phyloP scores from a whole-genome alignment of 2,329 filamentous ascomycete species.

The Penicillium sp. region DNA sequence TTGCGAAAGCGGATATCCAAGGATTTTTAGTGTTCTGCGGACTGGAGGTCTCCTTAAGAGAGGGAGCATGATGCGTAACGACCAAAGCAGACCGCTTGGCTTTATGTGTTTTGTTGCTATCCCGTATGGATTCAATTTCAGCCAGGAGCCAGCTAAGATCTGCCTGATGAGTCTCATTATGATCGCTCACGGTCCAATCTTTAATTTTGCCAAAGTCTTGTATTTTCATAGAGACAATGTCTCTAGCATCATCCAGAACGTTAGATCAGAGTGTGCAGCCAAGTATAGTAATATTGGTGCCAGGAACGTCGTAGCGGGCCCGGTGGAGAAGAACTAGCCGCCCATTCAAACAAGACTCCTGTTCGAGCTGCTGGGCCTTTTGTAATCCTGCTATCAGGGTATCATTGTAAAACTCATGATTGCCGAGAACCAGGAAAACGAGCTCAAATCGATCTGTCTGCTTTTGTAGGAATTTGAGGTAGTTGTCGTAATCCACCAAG shows the following conservation, averaged over 20 bases:
- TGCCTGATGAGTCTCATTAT: slow-evolving; percentile 50
- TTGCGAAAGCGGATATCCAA: slow-evolving; percentile 55
- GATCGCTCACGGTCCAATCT: slow-evolving; percentile 52
- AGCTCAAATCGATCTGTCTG: slow-evolving; percentile 20
- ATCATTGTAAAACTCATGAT: slow-evolving; percentile 32
- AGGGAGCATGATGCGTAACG: slow-evolving; percentile 61
- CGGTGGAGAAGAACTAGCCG: slow-evolving; percentile 30
- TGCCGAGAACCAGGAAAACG: slow-evolving; percentile 29
- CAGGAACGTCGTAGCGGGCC: slow-evolving; percentile 26
- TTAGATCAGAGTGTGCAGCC: slow-evolving; percentile 62
- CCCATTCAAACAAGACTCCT: slow-evolving; percentile 28
- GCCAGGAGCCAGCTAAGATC: slow-evolving; percentile 55
- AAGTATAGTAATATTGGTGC: slow-evolving; percentile 50
- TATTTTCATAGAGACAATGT: slow-evolving; percentile 47
- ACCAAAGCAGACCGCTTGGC: slow-evolving; percentile 44
- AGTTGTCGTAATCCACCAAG: slow-evolving; percentile 26
- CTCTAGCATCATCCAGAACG: slow-evolving; percentile 44
- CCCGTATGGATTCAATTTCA: slow-evolving; percentile 32
- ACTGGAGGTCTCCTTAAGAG: slow-evolving; percentile 49
- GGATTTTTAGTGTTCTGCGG: slow-evolving; percentile 52
- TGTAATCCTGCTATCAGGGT: slow-evolving; percentile 22
- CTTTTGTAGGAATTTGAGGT: slow-evolving; percentile 26
- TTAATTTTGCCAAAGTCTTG: slow-evolving; percentile 58
- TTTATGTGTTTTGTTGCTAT: not conserved
- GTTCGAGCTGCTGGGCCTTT: slow-evolving; percentile 28